These are phyloP conservation scores for Sporobolomyces pararoseus DNA, from an alignment of 768 basidiomycete species.

Conservation along the genomic window DNA sequence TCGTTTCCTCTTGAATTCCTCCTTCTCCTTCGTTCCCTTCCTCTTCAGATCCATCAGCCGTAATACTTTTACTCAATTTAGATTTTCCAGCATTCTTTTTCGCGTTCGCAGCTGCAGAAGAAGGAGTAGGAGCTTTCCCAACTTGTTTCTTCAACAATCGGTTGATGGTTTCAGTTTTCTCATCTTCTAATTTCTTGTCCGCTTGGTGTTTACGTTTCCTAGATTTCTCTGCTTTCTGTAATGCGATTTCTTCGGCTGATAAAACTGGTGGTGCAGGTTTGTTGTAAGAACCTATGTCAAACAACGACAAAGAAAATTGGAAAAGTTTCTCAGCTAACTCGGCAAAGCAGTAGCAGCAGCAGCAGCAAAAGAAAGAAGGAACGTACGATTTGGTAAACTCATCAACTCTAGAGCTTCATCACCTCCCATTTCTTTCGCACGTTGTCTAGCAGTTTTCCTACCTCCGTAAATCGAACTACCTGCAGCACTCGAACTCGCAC, in stretches of 20 bases:
- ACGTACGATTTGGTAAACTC: slow-evolving; percentile 38
- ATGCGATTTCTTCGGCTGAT: slow-evolving; percentile 67
- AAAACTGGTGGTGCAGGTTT: background rate
- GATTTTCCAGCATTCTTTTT: slow-evolving; percentile 1
- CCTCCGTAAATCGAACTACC: slow-evolving; percentile 27
- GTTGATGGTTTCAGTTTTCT: slow-evolving; percentile 85
- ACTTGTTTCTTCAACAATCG: slow-evolving; percentile 81
- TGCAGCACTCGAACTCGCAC: slow-evolving; percentile 13
- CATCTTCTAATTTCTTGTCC: slow-evolving; percentile 79
- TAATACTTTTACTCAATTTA: slow-evolving; percentile 32
- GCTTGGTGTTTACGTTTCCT: slow-evolving; percentile 73
- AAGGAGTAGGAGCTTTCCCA: slow-evolving; percentile 21
- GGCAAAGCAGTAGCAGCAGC: too few species aligned
- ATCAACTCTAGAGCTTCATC: slow-evolving; percentile 41
- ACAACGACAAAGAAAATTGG: too few species aligned
- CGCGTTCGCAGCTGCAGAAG: background rate
- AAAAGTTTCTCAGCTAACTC: too few species aligned
- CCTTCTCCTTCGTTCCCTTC: background rate
- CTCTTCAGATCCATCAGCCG: background rate
- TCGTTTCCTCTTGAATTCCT: too few species aligned
- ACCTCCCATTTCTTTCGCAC: slow-evolving; percentile 43
- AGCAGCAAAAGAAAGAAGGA: background rate
- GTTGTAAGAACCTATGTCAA: background rate
- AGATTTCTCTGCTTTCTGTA: slow-evolving; percentile 73
- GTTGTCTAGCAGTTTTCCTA: slow-evolving; percentile 45